These are phyloP conservation scores for Cercospora sp. DNA, from an alignment of 2,329 filamentous ascomycete species.

Conservation along the genomic window DNA sequence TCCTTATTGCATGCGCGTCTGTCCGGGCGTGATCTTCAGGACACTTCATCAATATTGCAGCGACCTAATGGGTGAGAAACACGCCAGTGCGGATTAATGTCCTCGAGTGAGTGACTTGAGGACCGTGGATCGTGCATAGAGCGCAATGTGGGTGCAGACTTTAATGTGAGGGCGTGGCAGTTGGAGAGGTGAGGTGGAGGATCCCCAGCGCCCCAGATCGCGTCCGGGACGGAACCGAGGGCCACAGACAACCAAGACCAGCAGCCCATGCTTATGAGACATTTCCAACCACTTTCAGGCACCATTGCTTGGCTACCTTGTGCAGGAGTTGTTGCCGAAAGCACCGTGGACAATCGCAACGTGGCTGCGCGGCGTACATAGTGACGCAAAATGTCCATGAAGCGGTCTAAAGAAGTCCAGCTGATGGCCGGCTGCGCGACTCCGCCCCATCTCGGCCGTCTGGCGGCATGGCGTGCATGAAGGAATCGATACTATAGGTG, in stretches of 20 bases:
- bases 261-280: background rate
- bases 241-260: background rate
- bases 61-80: background rate
- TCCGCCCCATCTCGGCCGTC: background rate
- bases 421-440: constrained; percentile 4
- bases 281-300: constrained; percentile 3
- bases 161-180: background rate
- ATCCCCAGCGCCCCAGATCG: background rate
- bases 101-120: background rate
- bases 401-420: background rate
- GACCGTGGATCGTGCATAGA: background rate
- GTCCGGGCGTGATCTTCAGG: background rate
- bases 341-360: background rate
- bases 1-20: background rate
- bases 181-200: background rate
- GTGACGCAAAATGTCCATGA: background rate
- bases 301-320: background rate
- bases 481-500: constrained; percentile 3
- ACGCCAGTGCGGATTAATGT: background rate
- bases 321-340: background rate
- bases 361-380: background rate
- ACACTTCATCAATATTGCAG: background rate
- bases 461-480: constrained; percentile 12
- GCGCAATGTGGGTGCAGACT: background rate
- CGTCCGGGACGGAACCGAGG: background rate